Base-by-base conservation (phyloP, 495 filamentous ascomycete species). In the Saxophila tyrrhenica region DNA sequence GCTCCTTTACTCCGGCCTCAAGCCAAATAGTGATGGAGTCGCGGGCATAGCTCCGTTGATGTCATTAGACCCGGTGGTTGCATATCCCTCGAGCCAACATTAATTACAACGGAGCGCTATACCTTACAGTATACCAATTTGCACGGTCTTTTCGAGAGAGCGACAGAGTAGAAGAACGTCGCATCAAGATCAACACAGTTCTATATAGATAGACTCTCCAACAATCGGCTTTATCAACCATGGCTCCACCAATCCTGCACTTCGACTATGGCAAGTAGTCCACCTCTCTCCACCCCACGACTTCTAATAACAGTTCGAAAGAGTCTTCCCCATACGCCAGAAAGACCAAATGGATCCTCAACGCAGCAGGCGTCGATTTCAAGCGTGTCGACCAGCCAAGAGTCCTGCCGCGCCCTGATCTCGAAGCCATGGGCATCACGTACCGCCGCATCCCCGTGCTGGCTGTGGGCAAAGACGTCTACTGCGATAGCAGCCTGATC, bases 361-460 rank as follows among this genome's bases (percentile, higher is more conserved):
- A 51, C 21, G 48, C 52, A 3, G 43, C 52, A 39, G 52, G 52
- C 42, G 42, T 59, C 3, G 16, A 25, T 1, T 62, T 25, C 49
- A 20, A 54, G 35, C 48, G 46, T 46, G 49, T 41, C 51, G 62
- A 56, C 50, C 63, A 55, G 44, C 60, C 63, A n/a, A 16, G 21
- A 13, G 43, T 65, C 16, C 32, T 67, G 3, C 65, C 63, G 5
- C 57, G 65, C 38, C 42, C 47, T 2, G 56, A 65, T 44, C 63
- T 67, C 44, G 58, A 55, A 41, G 44, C 52, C 2, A 35, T 67
- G 11, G 60, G 61, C 10, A 59, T 69, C 48, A 60, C 64, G 3
- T 67, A 67, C 54, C 67, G 67, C 38, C 65, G 63, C 52, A 67
- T 69, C 44, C 67, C 67, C 7, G 41, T 69, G 17, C 58, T 69